phyloP scores from a whole-genome alignment of 2,329 filamentous ascomycete species.

The Calonectria pseudoturangicola region DNA sequence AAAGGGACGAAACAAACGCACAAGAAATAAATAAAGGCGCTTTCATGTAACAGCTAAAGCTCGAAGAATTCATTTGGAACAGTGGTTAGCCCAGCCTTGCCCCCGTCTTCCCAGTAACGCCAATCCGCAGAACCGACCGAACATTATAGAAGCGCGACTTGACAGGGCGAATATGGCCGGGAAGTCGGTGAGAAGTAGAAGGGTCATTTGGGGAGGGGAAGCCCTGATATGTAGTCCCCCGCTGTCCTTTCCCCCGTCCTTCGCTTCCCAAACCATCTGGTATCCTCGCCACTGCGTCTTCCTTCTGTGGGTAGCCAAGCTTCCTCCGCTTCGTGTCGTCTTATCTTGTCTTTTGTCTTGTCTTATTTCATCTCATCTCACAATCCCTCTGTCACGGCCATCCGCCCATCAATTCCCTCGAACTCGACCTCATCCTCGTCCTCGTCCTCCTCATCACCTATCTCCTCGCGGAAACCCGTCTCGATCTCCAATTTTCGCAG shows the following conservation, averaged over 20 bases:
- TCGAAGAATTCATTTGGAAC: slow-evolving; percentile 47
- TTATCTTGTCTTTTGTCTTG: slow-evolving; percentile 16
- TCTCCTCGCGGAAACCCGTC: slow-evolving; percentile 84
- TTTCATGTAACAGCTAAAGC: slow-evolving; percentile 51
- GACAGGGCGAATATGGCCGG: slow-evolving; percentile 25
- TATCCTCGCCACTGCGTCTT: slow-evolving; percentile 33
- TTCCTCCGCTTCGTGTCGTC: slow-evolving; percentile 29
- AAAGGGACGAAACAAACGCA: neutral
- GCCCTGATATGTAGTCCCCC: slow-evolving; percentile 22
- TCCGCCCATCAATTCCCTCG: slow-evolving; percentile 60
- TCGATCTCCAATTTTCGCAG: slow-evolving; percentile 84
- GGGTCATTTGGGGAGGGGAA: slow-evolving; percentile 6
- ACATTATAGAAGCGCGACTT: slow-evolving; percentile 38
- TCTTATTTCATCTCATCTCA: slow-evolving; percentile 36
- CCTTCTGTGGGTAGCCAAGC: slow-evolving; percentile 14
- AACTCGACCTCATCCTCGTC: slow-evolving; percentile 69
- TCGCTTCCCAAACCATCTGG: slow-evolving; percentile 32
- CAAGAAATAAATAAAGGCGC: slow-evolving; percentile 40
- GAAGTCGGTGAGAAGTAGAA: slow-evolving; percentile 25
- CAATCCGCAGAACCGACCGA: slow-evolving; percentile 50
- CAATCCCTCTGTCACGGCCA: slow-evolving; percentile 55
- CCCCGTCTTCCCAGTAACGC: slow-evolving; percentile 52
- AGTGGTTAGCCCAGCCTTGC: slow-evolving; percentile 43
- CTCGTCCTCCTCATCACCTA: slow-evolving; percentile 79
- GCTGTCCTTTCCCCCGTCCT: slow-evolving; percentile 23